Evolutionary conservation across 164 flowering plant species (phyloP).

Genomic region (Kalanchoe fedtschenkoi): DNA sequence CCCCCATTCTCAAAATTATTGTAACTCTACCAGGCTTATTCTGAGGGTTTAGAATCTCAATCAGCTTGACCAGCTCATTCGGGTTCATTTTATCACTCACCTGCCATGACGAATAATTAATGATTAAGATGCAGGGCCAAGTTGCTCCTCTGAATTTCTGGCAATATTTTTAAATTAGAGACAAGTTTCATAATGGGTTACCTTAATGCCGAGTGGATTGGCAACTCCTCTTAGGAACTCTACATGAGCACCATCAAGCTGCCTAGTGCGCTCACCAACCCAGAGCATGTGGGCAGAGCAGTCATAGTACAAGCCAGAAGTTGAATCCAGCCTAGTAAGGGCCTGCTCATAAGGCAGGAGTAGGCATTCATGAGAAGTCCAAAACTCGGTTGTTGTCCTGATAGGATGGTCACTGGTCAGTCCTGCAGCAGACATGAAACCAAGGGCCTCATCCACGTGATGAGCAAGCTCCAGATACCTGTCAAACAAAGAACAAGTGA

Average conservation of each 20-base stretch:
- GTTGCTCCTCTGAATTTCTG: background rate
- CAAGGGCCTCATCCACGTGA: conserved; percentile 87
- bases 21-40: conserved; percentile 87
- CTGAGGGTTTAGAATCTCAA: conserved; percentile 68
- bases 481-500: background rate
- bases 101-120: conserved; percentile 22
- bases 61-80: conserved; percentile 65
- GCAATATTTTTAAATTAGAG: background rate
- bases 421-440: conserved; percentile 89
- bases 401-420: conserved; percentile 78
- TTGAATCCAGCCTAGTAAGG: conserved; percentile 77
- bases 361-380: conserved; percentile 95
- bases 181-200: conserved; percentile 9
- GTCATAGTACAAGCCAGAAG: conserved; percentile 81
- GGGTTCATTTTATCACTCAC: conserved; percentile 96
- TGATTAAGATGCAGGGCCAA: background rate
- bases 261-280: conserved; percentile 92
- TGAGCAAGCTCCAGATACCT: conserved; percentile 88
- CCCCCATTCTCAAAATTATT: conserved; percentile 79
- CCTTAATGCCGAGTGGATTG: conserved; percentile 91
- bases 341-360: conserved; percentile 84
- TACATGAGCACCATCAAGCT: conserved; percentile 89
- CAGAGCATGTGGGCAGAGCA: conserved; percentile 94
- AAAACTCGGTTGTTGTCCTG: conserved; percentile 84
- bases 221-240: conserved; percentile 84